Base-by-base conservation (phyloP, 495 filamentous ascomycete genomes). In the Hyaloscypha hepaticicola region DNA sequence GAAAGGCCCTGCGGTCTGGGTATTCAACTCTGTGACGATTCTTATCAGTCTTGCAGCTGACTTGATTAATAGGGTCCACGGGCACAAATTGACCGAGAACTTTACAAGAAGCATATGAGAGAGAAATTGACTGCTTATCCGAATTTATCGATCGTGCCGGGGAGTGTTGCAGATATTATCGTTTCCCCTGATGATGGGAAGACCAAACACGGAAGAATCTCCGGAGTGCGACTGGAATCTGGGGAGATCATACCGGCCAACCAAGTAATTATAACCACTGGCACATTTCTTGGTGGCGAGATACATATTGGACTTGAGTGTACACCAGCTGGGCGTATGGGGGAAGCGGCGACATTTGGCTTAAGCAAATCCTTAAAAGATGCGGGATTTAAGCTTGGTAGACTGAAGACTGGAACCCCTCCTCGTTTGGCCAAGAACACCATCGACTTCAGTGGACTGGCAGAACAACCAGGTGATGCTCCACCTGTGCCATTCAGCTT, bases 1-100 rank as follows among this genome's bases (percentile, higher is more conserved):
- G 49, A 98, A 98, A 70, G 95, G 95, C 0, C 91, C 94, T 3
- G 95, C 96, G 7, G 95, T 99, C 61, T 99, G 95, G 95, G 75
- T 77, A 69, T 50, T 50, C 64, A 52, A n/a, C 12, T 45, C 38
- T 45, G 12, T 1, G 19, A 16, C 38, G 4, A 14, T 24, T 58
- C 6, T 24, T 7, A n/a, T 31, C 38, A 12, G 1, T 48, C 24
- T 12, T 22, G 9, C n/a, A 62, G 24, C 28, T 28, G 26, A 41
- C 51, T 19, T 21, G 29, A 51, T 51, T 33, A 38, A 53, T 27
- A 75, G 69, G 95, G 93, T 19, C 95, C 92, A 1, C 84, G 95
- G 61, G 95, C 95, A 60, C 95, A 99, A 79, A 99, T 99, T 74
- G 95, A 99, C 76, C 85, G 95, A 61, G 85, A 85, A 58, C 78